phyloP scores from a whole-genome alignment of 129 eudicot species.

The Silybum marianum region DNA sequence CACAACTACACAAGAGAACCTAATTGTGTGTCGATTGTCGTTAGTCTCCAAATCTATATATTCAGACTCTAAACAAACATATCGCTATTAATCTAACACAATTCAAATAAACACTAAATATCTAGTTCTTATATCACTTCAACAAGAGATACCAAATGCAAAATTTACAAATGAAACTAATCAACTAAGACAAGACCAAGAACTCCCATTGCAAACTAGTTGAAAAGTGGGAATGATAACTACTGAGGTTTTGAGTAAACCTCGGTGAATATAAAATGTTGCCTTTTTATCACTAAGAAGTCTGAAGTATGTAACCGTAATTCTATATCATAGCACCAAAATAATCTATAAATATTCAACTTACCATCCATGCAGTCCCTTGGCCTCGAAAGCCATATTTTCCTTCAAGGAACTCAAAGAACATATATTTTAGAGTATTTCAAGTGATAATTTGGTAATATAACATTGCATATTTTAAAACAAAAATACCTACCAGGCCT shows the following conservation, averaged over 20 bases:
- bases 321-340: not conserved
- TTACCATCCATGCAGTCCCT: conserved; percentile 91
- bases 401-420: conserved; percentile 43
- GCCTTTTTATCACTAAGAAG: not conserved
- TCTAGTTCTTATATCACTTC: no score
- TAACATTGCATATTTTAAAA: conserved; percentile 1
- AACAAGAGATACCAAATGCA: no score
- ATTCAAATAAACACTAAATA: no score
- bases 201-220: not conserved
- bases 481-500: conserved; percentile 83
- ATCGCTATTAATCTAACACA: no score
- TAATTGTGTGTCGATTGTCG: no score
- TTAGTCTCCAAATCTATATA: no score
- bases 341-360: not conserved
- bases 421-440: conserved; percentile 1
- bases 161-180: no score
- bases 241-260: not conserved
- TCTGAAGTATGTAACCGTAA: not conserved
- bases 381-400: conserved; percentile 95
- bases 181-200: not conserved
- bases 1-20: no score
- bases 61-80: no score
- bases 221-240: not conserved
- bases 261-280: no score
- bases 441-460: not conserved